Evolutionary conservation across 306 rosid genomes (phyloP).

Genomic region (Hippophae gyantsensis): DNA sequence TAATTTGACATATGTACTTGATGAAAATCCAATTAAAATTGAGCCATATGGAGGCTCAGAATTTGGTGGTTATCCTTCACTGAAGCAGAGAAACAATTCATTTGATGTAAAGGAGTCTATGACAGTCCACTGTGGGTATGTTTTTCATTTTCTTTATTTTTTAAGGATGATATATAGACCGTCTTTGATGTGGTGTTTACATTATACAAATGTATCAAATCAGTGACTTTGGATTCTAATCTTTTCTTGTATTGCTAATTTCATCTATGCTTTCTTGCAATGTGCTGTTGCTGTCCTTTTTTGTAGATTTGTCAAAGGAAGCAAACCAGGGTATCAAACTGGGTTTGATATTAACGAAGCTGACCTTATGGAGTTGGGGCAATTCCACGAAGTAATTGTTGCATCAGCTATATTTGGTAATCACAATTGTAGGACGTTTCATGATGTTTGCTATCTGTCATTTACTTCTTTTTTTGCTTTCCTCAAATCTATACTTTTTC

Average conservation of each 20-base stretch:
- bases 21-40: slow-evolving; percentile 44
- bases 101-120: slow-evolving; percentile 76
- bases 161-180: no score
- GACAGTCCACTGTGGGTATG: slow-evolving; percentile 92
- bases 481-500: background rate
- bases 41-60: slow-evolving; percentile 76
- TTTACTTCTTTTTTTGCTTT: background rate
- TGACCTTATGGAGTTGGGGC: slow-evolving; percentile 77
- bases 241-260: slow-evolving; percentile 5
- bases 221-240: background rate
- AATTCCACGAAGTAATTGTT: slow-evolving; percentile 80
- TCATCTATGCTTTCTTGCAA: slow-evolving; percentile 10
- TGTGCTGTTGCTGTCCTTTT: slow-evolving; percentile 20
- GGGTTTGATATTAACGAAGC: slow-evolving; percentile 91
- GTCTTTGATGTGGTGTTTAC: background rate
- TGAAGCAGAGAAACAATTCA: slow-evolving; percentile 68
- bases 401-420: slow-evolving; percentile 88
- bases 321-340: slow-evolving; percentile 67
- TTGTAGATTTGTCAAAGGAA: slow-evolving; percentile 83
- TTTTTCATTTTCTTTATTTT: slow-evolving; percentile 3
- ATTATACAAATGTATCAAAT: background rate
- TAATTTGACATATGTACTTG: slow-evolving; percentile 58
- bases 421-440: slow-evolving; percentile 12
- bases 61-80: slow-evolving; percentile 87
- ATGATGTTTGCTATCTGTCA: background rate